Evolutionary conservation across 192 early-diverging fungal species (phyloP).

Genomic region (Rhizophagus prolifer): DNA sequence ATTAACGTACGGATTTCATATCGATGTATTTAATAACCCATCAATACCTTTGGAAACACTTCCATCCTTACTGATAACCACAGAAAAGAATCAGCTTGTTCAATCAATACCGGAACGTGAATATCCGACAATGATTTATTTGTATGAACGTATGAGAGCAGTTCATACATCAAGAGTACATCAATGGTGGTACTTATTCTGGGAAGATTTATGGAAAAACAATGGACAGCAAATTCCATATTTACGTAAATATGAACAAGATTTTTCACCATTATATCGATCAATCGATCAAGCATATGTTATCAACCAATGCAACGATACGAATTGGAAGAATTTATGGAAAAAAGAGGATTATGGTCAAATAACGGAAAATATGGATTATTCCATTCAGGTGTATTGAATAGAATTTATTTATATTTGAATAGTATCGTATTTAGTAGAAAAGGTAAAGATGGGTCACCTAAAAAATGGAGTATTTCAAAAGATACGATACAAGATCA

Average conservation of each 20-base stretch:
- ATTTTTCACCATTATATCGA: conserved; percentile 67
- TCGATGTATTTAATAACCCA: conserved; percentile 47
- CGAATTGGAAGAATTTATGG: conserved; percentile 57
- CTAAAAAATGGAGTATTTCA: background rate
- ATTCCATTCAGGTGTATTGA: conserved; percentile 62
- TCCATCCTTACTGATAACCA: conserved; percentile 34
- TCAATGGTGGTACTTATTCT: conserved; percentile 67
- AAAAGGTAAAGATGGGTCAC: background rate
- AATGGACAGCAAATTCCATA: conserved; percentile 48
- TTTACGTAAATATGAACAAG: conserved; percentile 41
- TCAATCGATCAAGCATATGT: conserved; percentile 53
- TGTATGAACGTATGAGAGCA: conserved; percentile 43
- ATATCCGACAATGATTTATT: conserved; percentile 33
- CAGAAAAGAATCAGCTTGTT: conserved; percentile 39
- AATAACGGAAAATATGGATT: conserved; percentile 51
- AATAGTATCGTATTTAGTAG: conserved; percentile 45
- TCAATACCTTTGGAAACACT: conserved; percentile 36
- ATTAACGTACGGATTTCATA: conserved; percentile 46
- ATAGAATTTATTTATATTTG: conserved; percentile 60
- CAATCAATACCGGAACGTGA: conserved; percentile 29
- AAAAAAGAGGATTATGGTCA: conserved; percentile 38
- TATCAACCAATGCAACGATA: conserved; percentile 57
- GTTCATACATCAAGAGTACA: conserved; percentile 41
- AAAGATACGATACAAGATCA: background rate
- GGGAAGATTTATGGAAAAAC: conserved; percentile 67